Evolutionary conservation across 1,139 yeast genomes (phyloP).

Genomic region (Eremothecium gossypii): DNA sequence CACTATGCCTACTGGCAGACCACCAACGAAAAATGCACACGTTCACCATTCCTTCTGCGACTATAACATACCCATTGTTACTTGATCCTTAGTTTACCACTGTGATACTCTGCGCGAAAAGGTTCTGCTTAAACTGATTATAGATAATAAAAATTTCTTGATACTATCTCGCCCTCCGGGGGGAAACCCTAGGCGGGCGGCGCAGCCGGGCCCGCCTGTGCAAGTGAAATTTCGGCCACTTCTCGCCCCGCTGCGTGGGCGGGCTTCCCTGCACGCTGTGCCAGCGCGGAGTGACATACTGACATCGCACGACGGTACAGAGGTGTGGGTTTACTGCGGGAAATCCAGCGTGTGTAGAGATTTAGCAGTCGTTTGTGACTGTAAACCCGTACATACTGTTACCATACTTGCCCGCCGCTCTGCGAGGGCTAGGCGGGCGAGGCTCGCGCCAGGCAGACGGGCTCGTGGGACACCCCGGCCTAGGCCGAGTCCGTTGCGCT

Average conservation of each 20-base stretch:
- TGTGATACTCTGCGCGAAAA: neutral
- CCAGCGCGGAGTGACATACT: no score
- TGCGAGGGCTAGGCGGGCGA: no score
- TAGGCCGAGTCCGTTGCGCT: neutral
- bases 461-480: neutral
- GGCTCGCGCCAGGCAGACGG: no score
- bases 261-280: no score
- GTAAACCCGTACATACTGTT: constrained; percentile 1
- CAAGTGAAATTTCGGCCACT: no score
- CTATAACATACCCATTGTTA: constrained; percentile 30
- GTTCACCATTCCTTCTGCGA: neutral
- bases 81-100: constrained; percentile 28
- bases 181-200: no score
- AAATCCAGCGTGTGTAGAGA: neutral
- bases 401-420: no score
- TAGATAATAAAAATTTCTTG: constrained; percentile 1
- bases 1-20: neutral
- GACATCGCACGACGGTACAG: no score
- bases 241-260: no score
- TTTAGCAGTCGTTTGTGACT: neutral
- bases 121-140: no score
- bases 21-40: neutral
- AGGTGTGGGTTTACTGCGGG: no score
- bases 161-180: neutral
- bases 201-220: no score